These are phyloP conservation scores for Penicilliopsis zonata DNA, from an alignment of 495 filamentous ascomycete species.

Conservation along the genomic window DNA sequence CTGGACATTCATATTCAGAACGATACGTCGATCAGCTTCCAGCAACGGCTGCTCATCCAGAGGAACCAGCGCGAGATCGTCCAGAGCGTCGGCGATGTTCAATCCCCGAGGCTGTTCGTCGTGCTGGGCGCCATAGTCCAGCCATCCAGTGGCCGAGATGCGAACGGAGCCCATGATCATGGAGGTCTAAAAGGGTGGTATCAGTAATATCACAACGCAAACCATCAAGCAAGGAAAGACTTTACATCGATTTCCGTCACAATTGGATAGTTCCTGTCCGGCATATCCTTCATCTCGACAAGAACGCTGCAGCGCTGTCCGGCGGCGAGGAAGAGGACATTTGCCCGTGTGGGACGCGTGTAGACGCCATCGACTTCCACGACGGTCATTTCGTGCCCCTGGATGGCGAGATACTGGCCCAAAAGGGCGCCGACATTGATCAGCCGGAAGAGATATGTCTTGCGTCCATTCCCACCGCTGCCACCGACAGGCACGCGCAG, in stretches of 20 bases:
- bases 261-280: constrained; percentile 38
- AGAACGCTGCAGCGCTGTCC: constrained; percentile 65
- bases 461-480: too few relatives aligned
- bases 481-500: constrained; percentile 29
- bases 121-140: too few relatives aligned
- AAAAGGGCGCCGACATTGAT: constrained; percentile 40
- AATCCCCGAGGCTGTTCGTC: too few relatives aligned
- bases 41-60: constrained; percentile 45
- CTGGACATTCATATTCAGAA: constrained; percentile 37
- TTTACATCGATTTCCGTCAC: constrained; percentile 45
- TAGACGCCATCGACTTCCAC: constrained; percentile 68
- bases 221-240: too few relatives aligned
- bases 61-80: constrained; percentile 62
- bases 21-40: constrained; percentile 21
- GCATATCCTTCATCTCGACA: constrained; percentile 39
- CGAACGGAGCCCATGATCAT: too few relatives aligned
- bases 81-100: constrained; percentile 57
- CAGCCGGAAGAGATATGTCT: constrained; percentile 58
- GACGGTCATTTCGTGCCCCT: constrained; percentile 46
- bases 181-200: too few relatives aligned
- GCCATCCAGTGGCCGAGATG: constrained; percentile 71
- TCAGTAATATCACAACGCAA: too few relatives aligned
- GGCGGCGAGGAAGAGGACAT: constrained; percentile 48
- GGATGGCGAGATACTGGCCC: constrained; percentile 40
- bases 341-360: constrained; percentile 42